Evolutionary conservation across 2,329 filamentous ascomycete species (phyloP), one percentile per base, ranked within the genome.

Genomic region (Fusarium buxicola): DNA sequence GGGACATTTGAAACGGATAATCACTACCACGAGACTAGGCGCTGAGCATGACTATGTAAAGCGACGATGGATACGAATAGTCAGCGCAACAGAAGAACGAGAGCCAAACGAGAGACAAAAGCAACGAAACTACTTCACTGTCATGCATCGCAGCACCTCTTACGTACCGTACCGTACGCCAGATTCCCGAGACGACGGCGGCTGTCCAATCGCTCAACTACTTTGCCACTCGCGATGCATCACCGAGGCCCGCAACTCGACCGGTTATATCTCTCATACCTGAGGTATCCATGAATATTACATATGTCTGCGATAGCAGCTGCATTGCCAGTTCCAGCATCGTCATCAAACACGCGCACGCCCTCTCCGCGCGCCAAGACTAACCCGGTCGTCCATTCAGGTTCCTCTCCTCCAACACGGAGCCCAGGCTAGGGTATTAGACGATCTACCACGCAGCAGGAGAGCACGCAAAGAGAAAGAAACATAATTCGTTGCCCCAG

Each of bases 211-310:
- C 24, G n/a, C 11, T 28, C 32, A 21, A 21, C 21, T 10, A 6
- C 28, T 34, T 34, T 41, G 47, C 47, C 47, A 44, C 49, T 45
- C 10, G 10, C 10, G 40, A 53, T 53, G 16, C 40, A 53, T 38
- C 31, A 31, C 8, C 40, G 25, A 21, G 40, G 35, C 34, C 41
- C 32, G 18, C 16, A 8, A 53, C 25, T 7, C 12, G 27, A 16
- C 44, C 30, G 58, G 60, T 52, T 46, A 54, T 62, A 41, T 38
- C 36, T 27, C 15, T 11, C 41, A 13, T 21, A 24, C 46, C 27
- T 27, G 8, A 13, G 10, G 31, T 32, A n/a, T n/a, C n/a, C n/a
- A n/a, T n/a, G n/a, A 32, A 32, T 12, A 32, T 11, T 32, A 13
- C 5, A 16, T 46, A 46, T 35, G 30, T 32, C 25, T 46, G 44